Evolutionary conservation across 1,284 basidiomycete species (phyloP), one percentile per base, ranked within the genome.

Genomic region (Xerocomus cyaneibrunnescens): DNA sequence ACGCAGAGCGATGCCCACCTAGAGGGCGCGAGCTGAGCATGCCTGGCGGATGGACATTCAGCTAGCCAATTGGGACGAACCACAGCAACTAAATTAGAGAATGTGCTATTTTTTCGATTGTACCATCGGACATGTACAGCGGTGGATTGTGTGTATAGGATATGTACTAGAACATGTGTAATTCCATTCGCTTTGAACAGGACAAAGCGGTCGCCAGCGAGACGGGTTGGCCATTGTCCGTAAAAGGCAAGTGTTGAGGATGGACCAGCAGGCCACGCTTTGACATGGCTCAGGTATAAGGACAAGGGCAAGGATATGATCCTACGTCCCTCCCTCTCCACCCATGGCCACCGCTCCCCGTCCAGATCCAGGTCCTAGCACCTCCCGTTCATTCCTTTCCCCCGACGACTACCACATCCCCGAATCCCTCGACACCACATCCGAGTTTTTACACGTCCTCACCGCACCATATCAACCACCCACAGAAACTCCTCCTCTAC

Each of bases 1-100:
- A 55, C 7, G 50, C 43, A 39, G 48, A 50, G 64, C 56, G 44
- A 45, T 49, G 52, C 27, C 16, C 52, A 37, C 17, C 17, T 19
- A 52, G 47, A 50, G 56, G 48, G 35, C 47, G 60, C 45, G 69
- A 73, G 52, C 51, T 57, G 50, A 65, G 67, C 48, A 73, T 74
- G 70, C 72, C 70, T 41, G 69, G 71, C 14, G 67, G 64, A 45
- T 74, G 72, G 71, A 62, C 58, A 16, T 64, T 62, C 38, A 46
- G 25, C 39, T 69, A 54, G 48, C 44, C 44, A 35, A 36, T 31
- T 35, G 17, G 17, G 13, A 45, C 27, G 42, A 16, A 43, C 40
- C 10, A 48, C 25, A 27, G 27, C 19, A 42, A 47, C 21, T 21
- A 45, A 27, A 17, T 38, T 43, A 10, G 39, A 27, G 34, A 10